Evolutionary conservation across 2,329 filamentous ascomycete genomes (phyloP).

Genomic region (Scedosporium dehoogii): DNA sequence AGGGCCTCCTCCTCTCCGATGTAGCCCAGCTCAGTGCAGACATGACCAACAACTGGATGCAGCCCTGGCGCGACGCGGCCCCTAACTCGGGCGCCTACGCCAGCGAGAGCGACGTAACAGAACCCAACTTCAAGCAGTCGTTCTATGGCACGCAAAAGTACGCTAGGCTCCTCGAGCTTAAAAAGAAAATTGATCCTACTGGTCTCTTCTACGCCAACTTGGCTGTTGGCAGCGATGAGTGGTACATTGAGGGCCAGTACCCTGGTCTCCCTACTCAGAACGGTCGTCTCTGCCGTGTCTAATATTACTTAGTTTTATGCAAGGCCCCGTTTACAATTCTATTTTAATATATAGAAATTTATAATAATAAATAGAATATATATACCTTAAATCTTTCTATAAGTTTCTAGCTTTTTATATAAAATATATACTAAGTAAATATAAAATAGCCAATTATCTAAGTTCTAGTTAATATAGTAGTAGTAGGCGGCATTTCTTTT

Average conservation of each 20-base stretch:
- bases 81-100: constrained; percentile 34
- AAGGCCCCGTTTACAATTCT: too few relatives aligned
- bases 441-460: too few relatives aligned
- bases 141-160: constrained; percentile 39
- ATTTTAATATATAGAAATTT: too few relatives aligned
- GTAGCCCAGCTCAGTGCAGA: constrained; percentile 16
- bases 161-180: constrained; percentile 28
- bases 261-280: constrained; percentile 21
- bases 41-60: constrained; percentile 21
- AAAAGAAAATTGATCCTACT: constrained; percentile 38
- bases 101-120: constrained; percentile 40
- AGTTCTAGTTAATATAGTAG: too few relatives aligned
- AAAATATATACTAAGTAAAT: too few relatives aligned
- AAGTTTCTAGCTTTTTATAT: too few relatives aligned
- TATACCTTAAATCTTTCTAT: too few relatives aligned
- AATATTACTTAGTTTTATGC: background rate
- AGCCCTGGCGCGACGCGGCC: constrained; percentile 25
- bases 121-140: constrained; percentile 29
- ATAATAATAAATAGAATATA: too few relatives aligned
- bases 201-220: constrained; percentile 35
- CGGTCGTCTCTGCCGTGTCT: constrained; percentile 29
- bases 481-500: too few relatives aligned
- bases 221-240: constrained; percentile 43
- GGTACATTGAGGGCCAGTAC: constrained; percentile 13
- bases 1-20: background rate